These are phyloP conservation scores for Penicillium canariense DNA, from an alignment of 495 filamentous ascomycete species.

Conservation along the genomic window DNA sequence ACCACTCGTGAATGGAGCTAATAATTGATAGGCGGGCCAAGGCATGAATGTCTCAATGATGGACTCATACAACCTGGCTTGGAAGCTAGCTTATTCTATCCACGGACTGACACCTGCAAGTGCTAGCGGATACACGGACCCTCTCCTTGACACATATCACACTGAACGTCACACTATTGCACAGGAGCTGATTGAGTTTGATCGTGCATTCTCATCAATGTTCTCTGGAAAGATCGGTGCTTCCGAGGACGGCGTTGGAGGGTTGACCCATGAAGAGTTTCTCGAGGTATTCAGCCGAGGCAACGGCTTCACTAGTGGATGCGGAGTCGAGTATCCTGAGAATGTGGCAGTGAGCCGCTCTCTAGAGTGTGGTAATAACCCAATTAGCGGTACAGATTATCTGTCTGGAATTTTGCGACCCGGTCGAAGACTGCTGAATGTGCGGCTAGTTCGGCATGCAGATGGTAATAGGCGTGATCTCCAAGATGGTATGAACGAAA, in stretches of 20 bases:
- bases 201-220: slow-evolving; percentile 55
- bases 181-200: slow-evolving; percentile 71
- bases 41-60: slow-evolving; percentile 90
- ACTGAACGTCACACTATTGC: slow-evolving; percentile 66
- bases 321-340: slow-evolving; percentile 46
- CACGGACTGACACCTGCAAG: slow-evolving; percentile 51
- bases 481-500: slow-evolving; percentile 44
- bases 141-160: slow-evolving; percentile 68
- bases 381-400: slow-evolving; percentile 42
- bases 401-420: slow-evolving; percentile 40
- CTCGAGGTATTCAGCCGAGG: slow-evolving; percentile 46
- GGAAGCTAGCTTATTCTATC: slow-evolving; percentile 76
- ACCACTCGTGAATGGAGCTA: neutral
- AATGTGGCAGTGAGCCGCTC: slow-evolving; percentile 37
- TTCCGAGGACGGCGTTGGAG: slow-evolving; percentile 27
- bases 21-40: slow-evolving; percentile 64
- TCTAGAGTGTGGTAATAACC: slow-evolving; percentile 17
- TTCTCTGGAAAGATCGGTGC: slow-evolving; percentile 48
- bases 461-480: slow-evolving; percentile 45
- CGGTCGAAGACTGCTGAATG: slow-evolving; percentile 34
- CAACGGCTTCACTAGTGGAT: slow-evolving; percentile 49
- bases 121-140: slow-evolving; percentile 38
- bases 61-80: slow-evolving; percentile 78
- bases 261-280: slow-evolving; percentile 52
- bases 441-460: slow-evolving; percentile 41